Evolutionary conservation across 192 early-diverging fungal genomes (phyloP), one percentile per base, ranked within the genome.

Genomic region (Entomortierella beljakovae): DNA sequence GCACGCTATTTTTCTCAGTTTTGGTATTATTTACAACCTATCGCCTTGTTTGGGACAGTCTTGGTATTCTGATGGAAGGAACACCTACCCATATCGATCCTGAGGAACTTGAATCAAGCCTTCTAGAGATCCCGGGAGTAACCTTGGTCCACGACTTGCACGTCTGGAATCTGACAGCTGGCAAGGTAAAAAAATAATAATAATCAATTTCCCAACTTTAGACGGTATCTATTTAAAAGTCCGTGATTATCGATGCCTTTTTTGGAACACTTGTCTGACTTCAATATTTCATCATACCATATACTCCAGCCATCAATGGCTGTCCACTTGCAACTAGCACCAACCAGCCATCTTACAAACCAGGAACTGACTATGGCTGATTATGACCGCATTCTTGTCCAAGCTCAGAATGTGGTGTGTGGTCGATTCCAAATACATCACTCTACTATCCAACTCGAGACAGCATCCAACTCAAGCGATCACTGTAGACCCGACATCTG

Each of bases 1-100:
- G 93, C 81, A 95, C 93, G 9, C 90, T 95, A 62, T 33, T 94
- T 9, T 96, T 95, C 72, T 93, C 93, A 2, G 76, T 90, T n/a
- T 81, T 95, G 38, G 94, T 94, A 42, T 70, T 95, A 46, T 85
- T 83, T 25, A 94, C 93, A 1, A 95, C 94, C 13, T 87, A 90
- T 25, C 81, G 84, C 28, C 70, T 95, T 15, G 85, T 95, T 11
- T 84, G 70, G 64, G 88, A 91, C 70, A 91, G 87, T 32, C 63
- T 92, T 31, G 88, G 81, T 8, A 89, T 95, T 2, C 75, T 95
- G 37, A 94, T 95, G 93, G 92, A 95, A 85, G 90, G 92, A 20
- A 86, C 86, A 0, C 88, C 88, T 13, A 70, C 70, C 0, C 71
- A 82, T 40, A 82, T 89, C 33, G 80, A 88, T 15, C 84, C 86